Evolutionary conservation across 2,329 filamentous ascomycete species (phyloP).

Genomic region (Fusarium abutilonis): DNA sequence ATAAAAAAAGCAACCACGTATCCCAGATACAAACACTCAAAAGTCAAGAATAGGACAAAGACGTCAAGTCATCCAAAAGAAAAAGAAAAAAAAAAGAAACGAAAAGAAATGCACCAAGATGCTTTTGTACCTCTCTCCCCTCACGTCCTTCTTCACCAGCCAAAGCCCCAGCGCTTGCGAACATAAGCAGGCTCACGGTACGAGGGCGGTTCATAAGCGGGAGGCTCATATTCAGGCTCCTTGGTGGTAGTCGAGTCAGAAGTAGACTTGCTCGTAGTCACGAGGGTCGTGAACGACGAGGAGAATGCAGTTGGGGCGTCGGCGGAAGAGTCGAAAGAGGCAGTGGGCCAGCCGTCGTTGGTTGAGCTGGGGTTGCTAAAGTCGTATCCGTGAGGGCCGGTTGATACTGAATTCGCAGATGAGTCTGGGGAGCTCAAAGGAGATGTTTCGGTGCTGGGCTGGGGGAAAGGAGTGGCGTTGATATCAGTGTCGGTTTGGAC

Average conservation of each 20-base stretch:
- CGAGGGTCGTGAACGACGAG: conserved; percentile 38
- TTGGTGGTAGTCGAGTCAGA: conserved; percentile 6
- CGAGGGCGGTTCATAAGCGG: conserved; percentile 40
- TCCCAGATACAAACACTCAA: conserved; percentile 3
- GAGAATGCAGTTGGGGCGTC: conserved; percentile 17
- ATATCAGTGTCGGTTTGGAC: background rate
- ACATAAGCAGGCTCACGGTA: conserved; percentile 37
- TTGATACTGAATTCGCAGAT: conserved; percentile 4
- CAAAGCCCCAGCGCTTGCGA: conserved; percentile 36
- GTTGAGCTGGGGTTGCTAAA: conserved; percentile 19
- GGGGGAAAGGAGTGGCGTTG: background rate
- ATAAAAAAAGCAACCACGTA: background rate
- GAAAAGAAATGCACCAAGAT: conserved; percentile 5
- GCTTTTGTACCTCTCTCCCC: background rate
- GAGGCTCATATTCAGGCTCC: conserved; percentile 34
- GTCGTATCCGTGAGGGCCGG: conserved; percentile 25
- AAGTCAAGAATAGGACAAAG: background rate
- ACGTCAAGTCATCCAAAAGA: conserved; percentile 4
- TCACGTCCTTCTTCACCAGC: conserved; percentile 1
- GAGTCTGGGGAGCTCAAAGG: background rate
- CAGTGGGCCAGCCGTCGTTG: conserved; percentile 18
- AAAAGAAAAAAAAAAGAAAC: conserved; percentile 22
- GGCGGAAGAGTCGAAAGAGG: conserved; percentile 19
- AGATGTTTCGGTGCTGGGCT: background rate
- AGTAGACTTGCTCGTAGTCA: conserved; percentile 37